Evolutionary conservation across 345 rosid genomes (phyloP).

Genomic region (Clausena lansium): DNA sequence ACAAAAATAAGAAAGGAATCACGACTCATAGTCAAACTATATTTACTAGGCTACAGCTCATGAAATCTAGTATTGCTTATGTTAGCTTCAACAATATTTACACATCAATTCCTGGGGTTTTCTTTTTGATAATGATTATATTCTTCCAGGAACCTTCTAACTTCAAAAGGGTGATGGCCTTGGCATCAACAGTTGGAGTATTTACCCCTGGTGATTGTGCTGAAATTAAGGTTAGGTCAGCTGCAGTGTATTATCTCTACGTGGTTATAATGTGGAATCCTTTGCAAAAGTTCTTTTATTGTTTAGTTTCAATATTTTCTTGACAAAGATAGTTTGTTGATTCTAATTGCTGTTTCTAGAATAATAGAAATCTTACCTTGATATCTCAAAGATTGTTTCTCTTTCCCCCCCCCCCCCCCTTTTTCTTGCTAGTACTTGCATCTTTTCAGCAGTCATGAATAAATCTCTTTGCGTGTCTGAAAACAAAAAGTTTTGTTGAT

Average conservation of each 20-base stretch:
- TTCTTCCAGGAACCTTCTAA: slow-evolving; percentile 56
- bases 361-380: neutral
- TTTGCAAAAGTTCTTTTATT: neutral
- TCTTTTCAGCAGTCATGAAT: neutral
- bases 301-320: neutral
- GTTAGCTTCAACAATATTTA: neutral
- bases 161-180: slow-evolving; percentile 55
- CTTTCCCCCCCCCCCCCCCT: too few relatives aligned
- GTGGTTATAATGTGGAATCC: neutral
- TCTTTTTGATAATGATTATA: slow-evolving; percentile 10
- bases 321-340: neutral
- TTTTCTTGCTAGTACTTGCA: neutral
- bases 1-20: neutral
- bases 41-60: neutral
- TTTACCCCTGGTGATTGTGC: slow-evolving; percentile 42
- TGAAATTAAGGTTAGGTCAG: slow-evolving; percentile 58
- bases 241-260: slow-evolving; percentile 3
- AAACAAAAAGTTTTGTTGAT: neutral
- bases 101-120: neutral
- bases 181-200: slow-evolving; percentile 64
- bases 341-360: neutral
- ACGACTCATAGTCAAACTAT: neutral
- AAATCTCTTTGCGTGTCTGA: neutral
- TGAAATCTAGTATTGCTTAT: neutral
- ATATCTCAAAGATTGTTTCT: neutral